Evolutionary conservation across 805 yeast genomes (phyloP).

Genomic region (Brettanomyces bruxellensis): DNA sequence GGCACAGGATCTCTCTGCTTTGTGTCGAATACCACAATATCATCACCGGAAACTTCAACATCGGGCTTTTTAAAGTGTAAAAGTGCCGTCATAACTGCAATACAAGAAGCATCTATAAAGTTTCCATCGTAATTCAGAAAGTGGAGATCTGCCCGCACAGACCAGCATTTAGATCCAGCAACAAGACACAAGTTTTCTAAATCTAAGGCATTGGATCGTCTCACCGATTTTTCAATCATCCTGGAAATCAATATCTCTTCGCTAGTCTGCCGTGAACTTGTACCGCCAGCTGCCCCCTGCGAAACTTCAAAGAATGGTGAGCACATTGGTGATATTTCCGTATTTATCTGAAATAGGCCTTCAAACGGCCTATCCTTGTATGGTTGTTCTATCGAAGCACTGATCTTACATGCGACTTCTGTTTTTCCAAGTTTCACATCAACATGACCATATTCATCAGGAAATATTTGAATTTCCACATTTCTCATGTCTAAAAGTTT

Average conservation of each 20-base stretch:
- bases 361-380: slow-evolving; percentile 90
- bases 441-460: slow-evolving; percentile 67
- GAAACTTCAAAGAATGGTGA: slow-evolving; percentile 74
- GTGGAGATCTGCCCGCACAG: slow-evolving; percentile 81
- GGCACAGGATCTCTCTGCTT: slow-evolving; percentile 84
- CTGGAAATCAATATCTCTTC: slow-evolving; percentile 77
- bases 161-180: slow-evolving; percentile 90
- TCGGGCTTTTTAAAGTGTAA: slow-evolving; percentile 82
- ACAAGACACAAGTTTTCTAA: slow-evolving; percentile 83
- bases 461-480: slow-evolving; percentile 44
- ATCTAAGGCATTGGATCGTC: slow-evolving; percentile 86
- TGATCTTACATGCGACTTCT: slow-evolving; percentile 57
- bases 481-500: slow-evolving; percentile 52
- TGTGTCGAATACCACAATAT: slow-evolving; percentile 56
- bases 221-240: slow-evolving; percentile 82
- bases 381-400: slow-evolving; percentile 71
- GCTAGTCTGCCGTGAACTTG: slow-evolving; percentile 40
- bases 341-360: slow-evolving; percentile 74
- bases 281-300: slow-evolving; percentile 3
- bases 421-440: slow-evolving; percentile 75
- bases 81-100: slow-evolving; percentile 83
- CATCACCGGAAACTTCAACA: slow-evolving; percentile 48
- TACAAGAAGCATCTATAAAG: slow-evolving; percentile 79
- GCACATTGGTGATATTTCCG: slow-evolving; percentile 88
- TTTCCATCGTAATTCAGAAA: slow-evolving; percentile 90